A percentile compares a stretch with the other conserved stretches of the same genome.
These are phyloP conservation scores for Cladosporium austrohemisphaericum DNA, from an alignment of 2,329 filamentous ascomycete genomes.

Conservation along the genomic window DNA sequence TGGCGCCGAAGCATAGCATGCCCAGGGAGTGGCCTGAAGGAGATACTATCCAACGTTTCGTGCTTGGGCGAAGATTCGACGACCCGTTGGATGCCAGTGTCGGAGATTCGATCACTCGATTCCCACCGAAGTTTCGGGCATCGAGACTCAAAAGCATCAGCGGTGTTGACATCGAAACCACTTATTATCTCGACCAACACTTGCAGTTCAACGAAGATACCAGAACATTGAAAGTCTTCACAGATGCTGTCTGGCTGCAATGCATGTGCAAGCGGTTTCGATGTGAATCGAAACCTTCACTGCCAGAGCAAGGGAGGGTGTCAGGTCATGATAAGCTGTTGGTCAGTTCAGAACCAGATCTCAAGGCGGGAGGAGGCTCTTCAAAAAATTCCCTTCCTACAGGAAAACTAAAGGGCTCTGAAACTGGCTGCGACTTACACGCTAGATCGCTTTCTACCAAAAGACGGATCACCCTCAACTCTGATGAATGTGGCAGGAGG, in stretches of 20 bases:
- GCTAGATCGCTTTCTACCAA: not conserved
- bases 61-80: not conserved
- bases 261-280: not conserved
- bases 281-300: not conserved
- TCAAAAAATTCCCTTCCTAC: no score
- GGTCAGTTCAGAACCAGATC: not conserved
- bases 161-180: not conserved
- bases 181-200: constrained; percentile 4
- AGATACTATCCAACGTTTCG: not conserved
- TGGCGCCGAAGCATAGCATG: not conserved
- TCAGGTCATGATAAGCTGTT: not conserved
- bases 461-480: not conserved
- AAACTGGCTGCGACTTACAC: not conserved
- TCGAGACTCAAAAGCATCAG: not conserved
- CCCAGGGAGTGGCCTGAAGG: not conserved
- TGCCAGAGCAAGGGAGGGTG: not conserved
- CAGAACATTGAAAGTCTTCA: constrained; percentile 1
- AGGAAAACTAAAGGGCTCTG: no score
- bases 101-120: not conserved
- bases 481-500: not conserved
- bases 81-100: not conserved
- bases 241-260: not conserved
- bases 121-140: not conserved
- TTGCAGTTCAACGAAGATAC: not conserved
- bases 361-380: no score